phyloP scores from a whole-genome alignment of 306 rosid species.

The Cucumis hystrix region DNA sequence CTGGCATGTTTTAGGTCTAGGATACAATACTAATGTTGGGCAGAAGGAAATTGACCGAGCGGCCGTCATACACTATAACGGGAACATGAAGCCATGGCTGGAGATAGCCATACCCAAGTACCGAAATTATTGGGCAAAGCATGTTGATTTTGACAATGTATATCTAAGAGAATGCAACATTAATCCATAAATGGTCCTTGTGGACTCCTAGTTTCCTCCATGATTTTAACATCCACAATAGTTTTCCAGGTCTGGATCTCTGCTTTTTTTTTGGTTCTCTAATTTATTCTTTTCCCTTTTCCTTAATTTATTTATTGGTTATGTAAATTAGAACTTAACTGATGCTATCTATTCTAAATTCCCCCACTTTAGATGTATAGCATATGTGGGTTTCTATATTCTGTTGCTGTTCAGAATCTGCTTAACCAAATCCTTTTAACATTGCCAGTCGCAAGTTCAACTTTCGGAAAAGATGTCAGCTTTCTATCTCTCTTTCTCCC shows the following conservation, averaged over 20 bases:
- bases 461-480: not conserved
- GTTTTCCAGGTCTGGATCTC: constrained; percentile 7
- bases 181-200: constrained; percentile 27
- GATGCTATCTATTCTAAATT: not conserved
- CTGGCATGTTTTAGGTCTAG: constrained; percentile 68
- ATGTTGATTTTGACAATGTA: constrained; percentile 34
- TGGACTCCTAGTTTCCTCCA: not conserved
- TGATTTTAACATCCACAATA: constrained; percentile 5
- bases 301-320: constrained; percentile 1
- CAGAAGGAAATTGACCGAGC: constrained; percentile 49
- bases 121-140: constrained; percentile 39
- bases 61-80: constrained; percentile 60
- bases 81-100: constrained; percentile 78
- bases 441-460: not conserved
- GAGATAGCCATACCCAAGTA: constrained; percentile 65
- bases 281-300: not conserved
- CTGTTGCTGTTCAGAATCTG: not conserved
- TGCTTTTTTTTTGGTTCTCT: not conserved
- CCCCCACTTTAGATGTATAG: not conserved
- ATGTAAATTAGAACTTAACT: not conserved
- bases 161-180: constrained; percentile 63
- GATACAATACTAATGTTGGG: constrained; percentile 45
- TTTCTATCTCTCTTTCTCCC: not conserved
- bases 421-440: not conserved
- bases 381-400: not conserved